Evolutionary conservation across 176 grass and related monocot genomes (phyloP).

Genomic region (Musa schizocarpa): DNA sequence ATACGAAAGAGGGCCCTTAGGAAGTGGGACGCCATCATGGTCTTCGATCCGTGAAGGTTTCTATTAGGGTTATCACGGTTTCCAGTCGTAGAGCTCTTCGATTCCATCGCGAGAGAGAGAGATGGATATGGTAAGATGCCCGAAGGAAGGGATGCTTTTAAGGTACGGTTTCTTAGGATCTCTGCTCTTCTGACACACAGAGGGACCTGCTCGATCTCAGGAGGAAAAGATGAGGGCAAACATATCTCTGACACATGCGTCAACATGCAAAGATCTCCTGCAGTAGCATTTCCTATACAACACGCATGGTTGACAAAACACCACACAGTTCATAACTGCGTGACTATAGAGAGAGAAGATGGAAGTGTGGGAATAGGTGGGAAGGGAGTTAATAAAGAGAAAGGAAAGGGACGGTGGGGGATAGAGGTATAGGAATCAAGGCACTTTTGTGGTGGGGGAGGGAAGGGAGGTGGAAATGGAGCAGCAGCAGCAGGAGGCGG

Average conservation of each 20-base stretch:
- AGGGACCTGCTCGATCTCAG: background rate
- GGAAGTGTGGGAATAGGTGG: no score
- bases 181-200: background rate
- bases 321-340: background rate
- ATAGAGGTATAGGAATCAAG: background rate
- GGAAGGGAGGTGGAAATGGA: background rate
- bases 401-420: background rate
- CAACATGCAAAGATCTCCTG: background rate
- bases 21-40: conserved; percentile 7
- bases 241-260: background rate
- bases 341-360: background rate
- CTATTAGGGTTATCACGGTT: background rate
- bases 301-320: background rate
- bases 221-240: background rate
- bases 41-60: background rate
- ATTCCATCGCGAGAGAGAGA: background rate
- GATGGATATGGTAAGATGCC: background rate
- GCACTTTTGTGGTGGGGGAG: background rate
- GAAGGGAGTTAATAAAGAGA: background rate
- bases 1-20: conserved; percentile 5
- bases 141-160: background rate
- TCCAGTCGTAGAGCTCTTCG: background rate
- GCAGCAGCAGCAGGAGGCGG: background rate
- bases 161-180: background rate
- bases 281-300: background rate